Evolutionary conservation across 192 early-diverging fungal genomes (phyloP).

Genomic region (Chytriomyces confervae): DNA sequence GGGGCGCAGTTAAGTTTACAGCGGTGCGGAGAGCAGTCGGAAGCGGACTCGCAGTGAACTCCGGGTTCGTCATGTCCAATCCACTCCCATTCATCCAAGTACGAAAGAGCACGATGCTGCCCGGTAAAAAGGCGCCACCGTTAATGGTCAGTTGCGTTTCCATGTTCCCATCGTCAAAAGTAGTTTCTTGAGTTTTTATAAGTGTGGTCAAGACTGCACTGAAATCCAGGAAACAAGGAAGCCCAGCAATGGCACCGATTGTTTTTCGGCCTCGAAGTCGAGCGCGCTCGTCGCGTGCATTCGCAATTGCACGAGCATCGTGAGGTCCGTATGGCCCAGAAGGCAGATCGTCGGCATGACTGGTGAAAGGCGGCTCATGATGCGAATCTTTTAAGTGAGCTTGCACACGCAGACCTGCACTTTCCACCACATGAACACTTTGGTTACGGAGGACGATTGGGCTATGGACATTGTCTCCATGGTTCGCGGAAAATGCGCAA

Average conservation of each 20-base stretch:
- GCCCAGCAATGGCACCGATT: slow-evolving; percentile 60
- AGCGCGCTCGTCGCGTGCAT: slow-evolving; percentile 22
- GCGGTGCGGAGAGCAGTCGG: slow-evolving; percentile 5
- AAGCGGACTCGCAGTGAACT: slow-evolving; percentile 7
- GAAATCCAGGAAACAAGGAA: slow-evolving; percentile 62
- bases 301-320: slow-evolving; percentile 34
- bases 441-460: slow-evolving; percentile 58
- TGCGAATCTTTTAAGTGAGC: slow-evolving; percentile 26
- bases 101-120: slow-evolving; percentile 71
- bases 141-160: slow-evolving; percentile 55
- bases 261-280: slow-evolving; percentile 30
- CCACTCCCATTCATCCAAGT: slow-evolving; percentile 58
- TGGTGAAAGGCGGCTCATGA: background rate
- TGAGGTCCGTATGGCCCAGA: slow-evolving; percentile 20
- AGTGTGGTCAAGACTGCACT: slow-evolving; percentile 40
- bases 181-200: slow-evolving; percentile 26
- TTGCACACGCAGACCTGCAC: slow-evolving; percentile 44
- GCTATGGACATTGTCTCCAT: slow-evolving; percentile 46
- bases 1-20: background rate
- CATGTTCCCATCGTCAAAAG: slow-evolving; percentile 34
- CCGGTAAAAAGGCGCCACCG: slow-evolving; percentile 78
- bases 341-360: background rate
- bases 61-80: slow-evolving; percentile 39
- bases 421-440: slow-evolving; percentile 48
- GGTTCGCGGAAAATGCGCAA: slow-evolving; percentile 72